Base-by-base conservation (phyloP, 73 alveolate species). In the Paramecium primaurelia region DNA sequence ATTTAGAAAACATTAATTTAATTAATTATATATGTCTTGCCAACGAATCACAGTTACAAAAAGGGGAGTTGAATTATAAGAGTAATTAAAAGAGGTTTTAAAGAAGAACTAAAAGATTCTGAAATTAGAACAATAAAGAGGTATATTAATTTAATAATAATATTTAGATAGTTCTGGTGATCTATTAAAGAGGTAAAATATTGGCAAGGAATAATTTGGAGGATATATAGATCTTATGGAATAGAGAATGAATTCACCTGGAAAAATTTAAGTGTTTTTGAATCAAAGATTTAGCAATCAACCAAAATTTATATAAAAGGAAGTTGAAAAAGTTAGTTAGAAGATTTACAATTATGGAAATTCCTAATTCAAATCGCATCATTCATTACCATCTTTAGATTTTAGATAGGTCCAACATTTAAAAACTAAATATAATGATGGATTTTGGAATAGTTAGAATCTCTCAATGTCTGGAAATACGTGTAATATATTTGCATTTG, bases 21-120 rank as follows among this genome's bases (percentile, higher is more conserved):
- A 54, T 18, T 54, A 54, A 54, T 18, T 54, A 18, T 54, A 3
- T 54, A 64, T 64, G 84, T 64, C 84, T 64, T 64, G 84, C 12
- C 47, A 28, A 32, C 84, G 87, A 22, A 73, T 73, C 34, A 73
- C 87, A 34, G 68, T 73, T 10, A 73, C 87, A 32, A 73, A 44
- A 37, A 73, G 28, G 10, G 87, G 87, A 38, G 40, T 30, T 0
- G 87, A 73, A 10, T 73, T 73, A 20, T 73, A 73, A 40, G 87
- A 73, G 58, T 73, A 73, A 40, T 38, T 73, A 25, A 73, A 73
- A 25, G 87, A 73, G 18, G 14, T 34, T 20, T 8, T 36, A 20
- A 73, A 40, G 59, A 73, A 37, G 10, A 37, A 73, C 30, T 34
- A 64, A 26, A 64, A 64, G 47, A 28, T 34, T 32, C 30, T 11